Conservation (phyloP, 257 asterid species). For the Pogostemon cablin region DNA sequence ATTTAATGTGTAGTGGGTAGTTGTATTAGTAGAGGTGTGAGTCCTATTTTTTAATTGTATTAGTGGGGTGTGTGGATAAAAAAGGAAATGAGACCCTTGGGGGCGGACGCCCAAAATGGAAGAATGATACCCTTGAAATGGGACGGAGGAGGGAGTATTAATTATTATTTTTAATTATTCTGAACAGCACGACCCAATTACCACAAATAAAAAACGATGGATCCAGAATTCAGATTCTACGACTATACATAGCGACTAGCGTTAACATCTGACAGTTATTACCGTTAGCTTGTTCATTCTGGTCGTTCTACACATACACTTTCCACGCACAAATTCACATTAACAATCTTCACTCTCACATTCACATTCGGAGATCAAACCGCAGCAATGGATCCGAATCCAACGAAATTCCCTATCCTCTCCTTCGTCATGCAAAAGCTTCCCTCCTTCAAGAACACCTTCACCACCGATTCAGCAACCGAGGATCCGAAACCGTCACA, state of each 20-base stretch:
- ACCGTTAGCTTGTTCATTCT: constrained; percentile 17
- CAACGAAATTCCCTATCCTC: constrained; percentile 72
- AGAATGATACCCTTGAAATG: too few species aligned
- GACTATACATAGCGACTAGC: background rate
- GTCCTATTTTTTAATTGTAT: too few species aligned
- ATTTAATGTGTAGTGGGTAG: too few species aligned
- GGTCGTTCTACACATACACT: constrained; percentile 1
- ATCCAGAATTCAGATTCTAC: background rate
- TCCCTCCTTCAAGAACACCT: constrained; percentile 59
- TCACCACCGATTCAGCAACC: constrained; percentile 52
- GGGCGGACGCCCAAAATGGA: too few species aligned
- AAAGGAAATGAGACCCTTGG: too few species aligned
- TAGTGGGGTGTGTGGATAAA: too few species aligned
- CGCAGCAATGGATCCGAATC: constrained; percentile 73
- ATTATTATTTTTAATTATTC: too few species aligned
- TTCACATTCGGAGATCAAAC: background rate
- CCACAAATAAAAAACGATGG: background rate
- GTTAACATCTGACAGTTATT: constrained; percentile 27
- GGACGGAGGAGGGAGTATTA: too few species aligned
- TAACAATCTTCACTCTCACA: background rate
- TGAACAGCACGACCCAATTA: too few species aligned
- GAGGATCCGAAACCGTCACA: constrained; percentile 50
- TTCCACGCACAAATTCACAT: constrained; percentile 13
- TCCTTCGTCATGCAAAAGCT: constrained; percentile 74
- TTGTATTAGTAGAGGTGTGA: too few species aligned